phyloP scores from a whole-genome alignment of 2,329 filamentous ascomycete species.

The Phoma sp. region DNA sequence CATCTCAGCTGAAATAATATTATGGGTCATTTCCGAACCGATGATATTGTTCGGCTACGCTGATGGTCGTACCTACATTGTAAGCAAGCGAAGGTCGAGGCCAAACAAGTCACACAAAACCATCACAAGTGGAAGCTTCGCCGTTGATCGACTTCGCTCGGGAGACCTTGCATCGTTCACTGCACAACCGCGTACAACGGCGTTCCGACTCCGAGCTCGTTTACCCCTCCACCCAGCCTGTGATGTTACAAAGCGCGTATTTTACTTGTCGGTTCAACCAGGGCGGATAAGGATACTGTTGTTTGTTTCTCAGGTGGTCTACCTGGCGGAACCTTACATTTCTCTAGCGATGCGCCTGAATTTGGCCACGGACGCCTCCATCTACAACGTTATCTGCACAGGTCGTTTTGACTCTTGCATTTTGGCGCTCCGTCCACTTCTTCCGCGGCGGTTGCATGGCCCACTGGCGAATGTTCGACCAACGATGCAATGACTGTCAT shows the following conservation, averaged over 20 bases:
- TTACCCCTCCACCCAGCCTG: conserved; percentile 21
- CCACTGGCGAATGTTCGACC: conserved; percentile 17
- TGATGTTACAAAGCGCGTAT: conserved; percentile 21
- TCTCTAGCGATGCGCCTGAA: conserved; percentile 26
- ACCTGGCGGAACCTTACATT: conserved; percentile 25
- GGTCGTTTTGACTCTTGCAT: conserved; percentile 5
- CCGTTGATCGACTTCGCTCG: conserved; percentile 22
- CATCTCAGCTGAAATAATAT: conserved; percentile 10
- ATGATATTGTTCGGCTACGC: conserved; percentile 2
- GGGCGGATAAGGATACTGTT: conserved; percentile 29
- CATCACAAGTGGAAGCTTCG: conserved; percentile 14
- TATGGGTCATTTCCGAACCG: conserved; percentile 4
- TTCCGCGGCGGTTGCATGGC: conserved; percentile 1
- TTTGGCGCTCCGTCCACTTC: conserved; percentile 7
- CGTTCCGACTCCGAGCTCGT: conserved; percentile 17
- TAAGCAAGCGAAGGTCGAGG: neutral
- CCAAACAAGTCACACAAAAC: conserved; percentile 17
- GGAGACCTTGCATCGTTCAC: conserved; percentile 27
- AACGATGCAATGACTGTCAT: conserved; percentile 40
- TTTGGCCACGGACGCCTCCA: conserved; percentile 15
- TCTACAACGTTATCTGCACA: conserved; percentile 19
- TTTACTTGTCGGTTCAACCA: conserved; percentile 19
- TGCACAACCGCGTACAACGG: conserved; percentile 31
- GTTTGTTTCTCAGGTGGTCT: conserved; percentile 20
- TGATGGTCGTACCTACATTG: conserved; percentile 5